Evolutionary conservation across 495 filamentous ascomycete species (phyloP).

Genomic region (Penicillium dipodomyicola): DNA sequence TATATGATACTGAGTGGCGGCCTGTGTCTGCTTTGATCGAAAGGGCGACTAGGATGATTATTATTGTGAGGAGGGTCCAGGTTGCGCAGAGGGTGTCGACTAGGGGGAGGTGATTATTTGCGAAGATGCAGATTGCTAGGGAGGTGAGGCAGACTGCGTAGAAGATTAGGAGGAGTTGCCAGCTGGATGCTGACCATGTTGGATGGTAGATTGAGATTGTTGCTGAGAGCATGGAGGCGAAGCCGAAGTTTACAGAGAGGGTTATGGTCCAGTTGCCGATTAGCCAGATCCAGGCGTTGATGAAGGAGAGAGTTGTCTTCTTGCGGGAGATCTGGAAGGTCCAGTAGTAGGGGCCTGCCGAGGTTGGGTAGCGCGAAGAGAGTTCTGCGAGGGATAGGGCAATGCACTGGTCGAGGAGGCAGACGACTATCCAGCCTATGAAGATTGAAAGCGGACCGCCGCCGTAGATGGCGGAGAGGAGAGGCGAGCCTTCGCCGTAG

Average conservation of each 20-base stretch:
- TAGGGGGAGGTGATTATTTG: constrained; percentile 55
- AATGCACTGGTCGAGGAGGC: constrained; percentile 38
- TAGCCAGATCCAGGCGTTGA: constrained; percentile 65
- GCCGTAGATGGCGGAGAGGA: constrained; percentile 45
- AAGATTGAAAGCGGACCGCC: constrained; percentile 44
- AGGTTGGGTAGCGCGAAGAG: constrained; percentile 50
- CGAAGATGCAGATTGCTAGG: constrained; percentile 54
- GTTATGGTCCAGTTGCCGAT: constrained; percentile 72
- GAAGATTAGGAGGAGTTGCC: constrained; percentile 61
- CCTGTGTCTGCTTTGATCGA: constrained; percentile 44
- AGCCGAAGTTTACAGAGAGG: constrained; percentile 65
- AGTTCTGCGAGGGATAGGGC: constrained; percentile 48
- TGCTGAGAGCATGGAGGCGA: constrained; percentile 56
- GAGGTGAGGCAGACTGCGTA: constrained; percentile 55
- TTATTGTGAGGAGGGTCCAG: constrained; percentile 39
- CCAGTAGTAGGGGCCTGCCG: constrained; percentile 53
- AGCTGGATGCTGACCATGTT: constrained; percentile 50
- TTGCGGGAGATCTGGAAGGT: constrained; percentile 39
- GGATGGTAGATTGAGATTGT: constrained; percentile 59
- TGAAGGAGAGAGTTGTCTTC: constrained; percentile 54
- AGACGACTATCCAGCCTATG: constrained; percentile 43
- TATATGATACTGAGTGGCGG: constrained; percentile 42
- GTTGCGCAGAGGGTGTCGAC: constrained; percentile 50
- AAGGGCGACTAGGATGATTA: constrained; percentile 41
- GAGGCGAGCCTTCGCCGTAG: constrained; percentile 46